A percentile compares a stretch with the other conserved stretches of the same genome.
These are phyloP conservation scores for Pseudocercospora macadamiae DNA, from an alignment of 2,329 filamentous ascomycete genomes.

Conservation along the genomic window DNA sequence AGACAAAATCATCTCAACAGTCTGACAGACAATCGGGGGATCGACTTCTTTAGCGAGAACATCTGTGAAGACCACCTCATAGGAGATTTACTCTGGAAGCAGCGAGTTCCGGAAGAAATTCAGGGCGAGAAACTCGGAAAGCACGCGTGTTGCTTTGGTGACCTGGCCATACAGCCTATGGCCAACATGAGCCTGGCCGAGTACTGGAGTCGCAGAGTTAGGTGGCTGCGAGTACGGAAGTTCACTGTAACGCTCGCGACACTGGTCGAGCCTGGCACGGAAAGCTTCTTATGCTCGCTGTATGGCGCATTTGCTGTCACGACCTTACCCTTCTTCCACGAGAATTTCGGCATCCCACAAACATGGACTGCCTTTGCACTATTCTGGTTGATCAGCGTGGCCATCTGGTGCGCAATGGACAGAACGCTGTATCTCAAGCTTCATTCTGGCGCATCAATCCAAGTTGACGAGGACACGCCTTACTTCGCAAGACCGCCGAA, in stretches of 20 bases:
- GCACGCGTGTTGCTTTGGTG: constrained; percentile 81
- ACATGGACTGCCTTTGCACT: constrained; percentile 69
- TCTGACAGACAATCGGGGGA: constrained; percentile 67
- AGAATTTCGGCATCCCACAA: constrained; percentile 56
- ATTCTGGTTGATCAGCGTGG: constrained; percentile 69
- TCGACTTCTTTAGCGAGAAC: constrained; percentile 92
- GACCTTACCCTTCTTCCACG: constrained; percentile 66
- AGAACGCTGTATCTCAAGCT: constrained; percentile 72
- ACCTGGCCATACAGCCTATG: constrained; percentile 89
- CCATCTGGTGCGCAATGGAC: constrained; percentile 75
- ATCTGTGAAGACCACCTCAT: constrained; percentile 98
- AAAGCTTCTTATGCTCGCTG: constrained; percentile 79
- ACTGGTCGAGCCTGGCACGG: constrained; percentile 87
- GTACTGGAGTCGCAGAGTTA: constrained; percentile 78
- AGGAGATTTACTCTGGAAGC: constrained; percentile 85
- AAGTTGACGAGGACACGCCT: constrained; percentile 73
- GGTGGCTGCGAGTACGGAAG: constrained; percentile 92
- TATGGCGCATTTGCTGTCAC: constrained; percentile 81
- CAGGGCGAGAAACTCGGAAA: constrained; percentile 62
- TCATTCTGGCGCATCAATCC: constrained; percentile 72
- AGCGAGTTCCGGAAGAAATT: constrained; percentile 50
- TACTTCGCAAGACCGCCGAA: constrained; percentile 63
- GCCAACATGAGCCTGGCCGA: constrained; percentile 74
- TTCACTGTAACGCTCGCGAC: constrained; percentile 90
- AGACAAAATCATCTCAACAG: constrained; percentile 84